Percentiles rank a stretch among this genome's conserved stretches.
phyloP scores from a whole-genome alignment of 1,284 basidiomycete genomes.

The Trichosporon coremiiforme region DNA sequence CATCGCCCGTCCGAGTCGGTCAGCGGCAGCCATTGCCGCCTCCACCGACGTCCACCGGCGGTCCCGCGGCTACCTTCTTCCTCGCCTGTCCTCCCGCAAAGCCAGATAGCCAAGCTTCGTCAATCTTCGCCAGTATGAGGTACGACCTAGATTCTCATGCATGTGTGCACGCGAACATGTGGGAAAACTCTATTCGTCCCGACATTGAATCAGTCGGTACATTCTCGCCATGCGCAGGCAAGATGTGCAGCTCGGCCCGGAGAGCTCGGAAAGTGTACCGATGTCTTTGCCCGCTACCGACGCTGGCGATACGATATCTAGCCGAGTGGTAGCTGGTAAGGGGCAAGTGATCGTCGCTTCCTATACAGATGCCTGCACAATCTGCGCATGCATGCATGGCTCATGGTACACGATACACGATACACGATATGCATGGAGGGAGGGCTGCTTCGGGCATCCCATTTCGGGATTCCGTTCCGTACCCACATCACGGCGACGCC shows the following conservation, averaged over 20 bases:
- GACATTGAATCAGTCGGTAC: background rate
- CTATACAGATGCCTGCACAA: no score
- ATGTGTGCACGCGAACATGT: background rate
- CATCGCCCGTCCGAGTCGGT: background rate
- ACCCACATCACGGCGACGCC: no score
- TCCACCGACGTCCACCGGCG: background rate
- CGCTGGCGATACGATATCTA: background rate
- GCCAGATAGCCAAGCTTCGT: background rate
- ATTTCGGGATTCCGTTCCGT: background rate
- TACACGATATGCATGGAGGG: no score
- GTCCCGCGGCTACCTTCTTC: background rate
- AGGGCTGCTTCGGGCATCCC: background rate
- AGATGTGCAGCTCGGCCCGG: no score
- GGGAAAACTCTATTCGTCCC: background rate
- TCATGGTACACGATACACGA: no score
- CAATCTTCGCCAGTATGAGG: background rate
- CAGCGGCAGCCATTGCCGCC: slow-evolving; percentile 14
- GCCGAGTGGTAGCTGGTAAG: background rate
- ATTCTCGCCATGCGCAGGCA: no score
- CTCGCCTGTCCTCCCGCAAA: background rate
- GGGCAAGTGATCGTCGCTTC: background rate
- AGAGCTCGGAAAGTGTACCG: no score
- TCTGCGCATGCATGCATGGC: no score
- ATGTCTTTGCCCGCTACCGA: background rate
- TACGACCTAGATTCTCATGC: background rate